Percentiles rank a stretch among this genome's conserved stretches.
phyloP scores from a whole-genome alignment of 805 yeast genomes.

The Wickerhamomyces kurtzmanii region DNA sequence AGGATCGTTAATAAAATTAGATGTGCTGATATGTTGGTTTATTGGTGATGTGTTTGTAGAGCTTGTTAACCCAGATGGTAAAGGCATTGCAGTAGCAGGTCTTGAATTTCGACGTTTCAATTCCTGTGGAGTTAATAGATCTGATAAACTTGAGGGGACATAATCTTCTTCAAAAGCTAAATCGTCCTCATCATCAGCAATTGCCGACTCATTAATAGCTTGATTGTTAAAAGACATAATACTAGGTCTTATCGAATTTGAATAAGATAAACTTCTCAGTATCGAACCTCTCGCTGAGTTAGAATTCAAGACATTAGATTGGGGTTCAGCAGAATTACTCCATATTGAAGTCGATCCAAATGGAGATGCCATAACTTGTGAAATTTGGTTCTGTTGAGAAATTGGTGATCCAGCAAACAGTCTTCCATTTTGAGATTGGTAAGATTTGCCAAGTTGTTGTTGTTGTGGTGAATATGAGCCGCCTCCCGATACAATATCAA shows the following conservation, averaged over 20 bases:
- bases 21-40: conserved; percentile 1
- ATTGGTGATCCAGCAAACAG: not conserved
- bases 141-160: conserved; percentile 76
- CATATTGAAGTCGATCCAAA: conserved; percentile 1
- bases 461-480: conserved; percentile 1
- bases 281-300: not conserved
- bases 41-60: conserved; percentile 27
- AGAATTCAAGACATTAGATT: not conserved
- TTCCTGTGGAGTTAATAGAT: conserved; percentile 76
- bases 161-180: conserved; percentile 58
- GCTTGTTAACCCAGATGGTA: conserved; percentile 16
- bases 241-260: not conserved
- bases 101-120: conserved; percentile 60
- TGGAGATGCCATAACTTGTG: conserved; percentile 1
- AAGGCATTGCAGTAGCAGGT: conserved; percentile 20
- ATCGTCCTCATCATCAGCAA: conserved; percentile 29
- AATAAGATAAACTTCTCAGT: conserved; percentile 1
- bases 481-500: too few relatives aligned
- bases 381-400: not conserved
- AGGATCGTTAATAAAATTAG: conserved; percentile 6
- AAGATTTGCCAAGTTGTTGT: conserved; percentile 1
- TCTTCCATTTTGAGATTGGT: not conserved
- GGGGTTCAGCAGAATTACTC: not conserved
- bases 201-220: conserved; percentile 14
- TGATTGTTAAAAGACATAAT: not conserved